Percentiles rank a stretch among this genome's conserved stretches.
These are phyloP conservation scores for Lolium rigidum DNA, from an alignment of 176 grass and related monocot genomes.

Conservation along the genomic window DNA sequence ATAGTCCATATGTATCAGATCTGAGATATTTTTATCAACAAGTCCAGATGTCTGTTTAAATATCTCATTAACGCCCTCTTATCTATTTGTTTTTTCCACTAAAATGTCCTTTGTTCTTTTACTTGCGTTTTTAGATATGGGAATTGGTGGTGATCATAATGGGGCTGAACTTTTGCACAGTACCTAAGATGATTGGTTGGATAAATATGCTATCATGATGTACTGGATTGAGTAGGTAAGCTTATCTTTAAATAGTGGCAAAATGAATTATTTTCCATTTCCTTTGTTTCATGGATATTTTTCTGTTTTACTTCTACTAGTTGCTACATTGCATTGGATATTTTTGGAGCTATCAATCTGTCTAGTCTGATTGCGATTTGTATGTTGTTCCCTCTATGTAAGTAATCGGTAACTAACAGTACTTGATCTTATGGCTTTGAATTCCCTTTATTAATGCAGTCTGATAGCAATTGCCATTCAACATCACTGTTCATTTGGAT, in stretches of 20 bases:
- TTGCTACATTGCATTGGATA: not conserved
- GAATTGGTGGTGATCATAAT: not conserved
- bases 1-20: too few species aligned
- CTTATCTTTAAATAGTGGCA: not conserved
- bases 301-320: not conserved
- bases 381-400: not conserved
- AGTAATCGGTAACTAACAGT: not conserved
- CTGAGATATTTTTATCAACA: too few species aligned
- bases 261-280: not conserved
- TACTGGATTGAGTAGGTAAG: not conserved
- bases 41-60: too few species aligned
- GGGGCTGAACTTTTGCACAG: not conserved
- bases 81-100: too few species aligned
- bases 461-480: too few species aligned
- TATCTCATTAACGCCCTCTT: too few species aligned
- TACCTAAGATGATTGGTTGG: not conserved
- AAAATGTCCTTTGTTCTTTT: too few species aligned
- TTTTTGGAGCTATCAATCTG: not conserved
- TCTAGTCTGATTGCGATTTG: not conserved
- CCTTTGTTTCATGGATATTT: not conserved
- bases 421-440: not conserved
- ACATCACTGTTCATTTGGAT: too few species aligned
- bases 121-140: not conserved
- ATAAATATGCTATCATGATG: conserved; percentile 5
- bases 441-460: too few species aligned